Percentiles rank a stretch among this genome's conserved stretches.
Conservation (phyloP, 2,329 filamentous ascomycete species). For the Periconia digitata region DNA sequence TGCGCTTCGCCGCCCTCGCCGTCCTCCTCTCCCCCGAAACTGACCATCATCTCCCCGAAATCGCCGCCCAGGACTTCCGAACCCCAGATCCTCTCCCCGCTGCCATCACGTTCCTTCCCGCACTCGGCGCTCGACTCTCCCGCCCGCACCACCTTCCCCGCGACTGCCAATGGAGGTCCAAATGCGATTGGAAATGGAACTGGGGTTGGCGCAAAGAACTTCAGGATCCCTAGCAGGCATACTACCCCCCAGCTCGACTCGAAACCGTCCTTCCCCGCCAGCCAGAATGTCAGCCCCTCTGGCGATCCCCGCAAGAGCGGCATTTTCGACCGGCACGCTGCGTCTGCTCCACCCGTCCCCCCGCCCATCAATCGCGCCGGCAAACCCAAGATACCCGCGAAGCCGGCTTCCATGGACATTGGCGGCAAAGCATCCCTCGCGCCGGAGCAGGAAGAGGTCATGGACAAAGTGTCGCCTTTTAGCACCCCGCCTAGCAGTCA, state of each 20-base stretch:
- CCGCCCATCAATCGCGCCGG: slow-evolving; percentile 80
- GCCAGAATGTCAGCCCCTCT: slow-evolving; percentile 13
- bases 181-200: slow-evolving; percentile 10
- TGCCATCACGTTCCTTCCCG: slow-evolving; percentile 28
- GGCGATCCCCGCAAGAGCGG: slow-evolving; percentile 32
- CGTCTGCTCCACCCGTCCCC: slow-evolving; percentile 51
- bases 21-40: slow-evolving; percentile 61
- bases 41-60: slow-evolving; percentile 69
- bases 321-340: slow-evolving; percentile 37
- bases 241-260: slow-evolving; percentile 46
- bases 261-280: slow-evolving; percentile 29
- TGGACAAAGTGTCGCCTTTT: slow-evolving; percentile 71
- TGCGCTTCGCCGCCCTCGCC: slow-evolving; percentile 50
- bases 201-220: slow-evolving; percentile 29
- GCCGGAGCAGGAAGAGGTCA: slow-evolving; percentile 44
- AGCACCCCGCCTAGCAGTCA: slow-evolving; percentile 82
- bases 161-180: not conserved
- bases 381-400: slow-evolving; percentile 68
- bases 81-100: slow-evolving; percentile 35
- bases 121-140: slow-evolving; percentile 30
- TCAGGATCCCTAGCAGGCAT: slow-evolving; percentile 43
- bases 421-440: slow-evolving; percentile 28
- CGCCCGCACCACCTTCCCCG: slow-evolving; percentile 9
- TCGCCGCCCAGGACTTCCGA: slow-evolving; percentile 61
- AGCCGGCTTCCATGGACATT: slow-evolving; percentile 39